These are phyloP conservation scores for Coelastrella sp. DNA, from an alignment of 139 green algal genomes.

Conservation along the genomic window DNA sequence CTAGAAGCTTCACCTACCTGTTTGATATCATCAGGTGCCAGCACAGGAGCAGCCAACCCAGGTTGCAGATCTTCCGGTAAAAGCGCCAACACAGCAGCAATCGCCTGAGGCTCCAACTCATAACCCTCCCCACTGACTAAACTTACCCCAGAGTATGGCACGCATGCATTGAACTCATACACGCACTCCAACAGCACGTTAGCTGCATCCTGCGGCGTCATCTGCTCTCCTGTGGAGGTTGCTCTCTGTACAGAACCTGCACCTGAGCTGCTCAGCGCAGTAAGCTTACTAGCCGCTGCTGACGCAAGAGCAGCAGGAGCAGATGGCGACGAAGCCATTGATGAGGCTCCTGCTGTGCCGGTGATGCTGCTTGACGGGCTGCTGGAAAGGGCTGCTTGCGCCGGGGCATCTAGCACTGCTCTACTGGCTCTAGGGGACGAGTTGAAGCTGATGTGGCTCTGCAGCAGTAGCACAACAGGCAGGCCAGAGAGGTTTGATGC, in stretches of 20 bases:
- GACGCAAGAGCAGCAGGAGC: not conserved
- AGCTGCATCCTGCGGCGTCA: constrained; percentile 50
- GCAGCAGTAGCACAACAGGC: not conserved
- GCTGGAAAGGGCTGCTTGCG: not conserved
- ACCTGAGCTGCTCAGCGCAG: not conserved
- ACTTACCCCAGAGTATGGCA: constrained; percentile 77
- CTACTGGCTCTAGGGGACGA: constrained; percentile 17
- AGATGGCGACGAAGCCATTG: not conserved
- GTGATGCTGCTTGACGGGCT: not conserved
- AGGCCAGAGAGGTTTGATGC: too few species aligned
- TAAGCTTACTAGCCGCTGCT: constrained; percentile 10
- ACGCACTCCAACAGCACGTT: constrained; percentile 70
- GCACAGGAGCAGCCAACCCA: constrained; percentile 3
- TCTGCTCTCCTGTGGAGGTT: not conserved
- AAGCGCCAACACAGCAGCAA: constrained; percentile 71
- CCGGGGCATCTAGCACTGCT: not conserved
- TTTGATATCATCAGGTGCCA: constrained; percentile 49
- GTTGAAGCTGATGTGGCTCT: constrained; percentile 47
- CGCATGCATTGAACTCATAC: constrained; percentile 84
- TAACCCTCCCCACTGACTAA: constrained; percentile 34
- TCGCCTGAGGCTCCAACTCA: constrained; percentile 33
- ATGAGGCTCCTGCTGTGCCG: not conserved
- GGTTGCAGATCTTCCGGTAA: constrained; percentile 44
- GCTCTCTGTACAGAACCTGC: not conserved
- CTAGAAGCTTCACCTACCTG: not conserved